Percentiles rank a stretch among this genome's conserved stretches.
Evolutionary conservation across 306 rosid species (phyloP).

Genomic region (Vicia sativa): DNA sequence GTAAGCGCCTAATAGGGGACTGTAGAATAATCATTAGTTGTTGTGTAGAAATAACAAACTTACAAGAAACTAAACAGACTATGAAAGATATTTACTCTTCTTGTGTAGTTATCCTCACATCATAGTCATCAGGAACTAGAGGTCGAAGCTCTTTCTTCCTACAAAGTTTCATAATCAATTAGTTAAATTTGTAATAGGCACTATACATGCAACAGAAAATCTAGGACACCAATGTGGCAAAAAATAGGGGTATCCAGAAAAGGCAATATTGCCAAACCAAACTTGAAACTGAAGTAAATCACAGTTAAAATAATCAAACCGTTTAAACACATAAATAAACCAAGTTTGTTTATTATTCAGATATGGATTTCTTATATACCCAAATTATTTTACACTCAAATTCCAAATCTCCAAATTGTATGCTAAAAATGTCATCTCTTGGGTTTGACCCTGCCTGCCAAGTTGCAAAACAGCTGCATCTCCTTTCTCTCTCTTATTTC

Average conservation of each 20-base stretch:
- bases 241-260: neutral
- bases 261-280: conserved; percentile 2
- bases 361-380: conserved; percentile 1
- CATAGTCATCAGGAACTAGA: conserved; percentile 82
- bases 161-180: conserved; percentile 30
- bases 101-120: conserved; percentile 80
- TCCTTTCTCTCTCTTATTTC: neutral
- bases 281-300: conserved; percentile 7
- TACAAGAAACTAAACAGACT: conserved; percentile 6
- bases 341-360: neutral
- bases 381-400: neutral
- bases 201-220: neutral
- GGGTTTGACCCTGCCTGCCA: neutral
- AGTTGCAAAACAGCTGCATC: neutral
- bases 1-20: conserved; percentile 87
- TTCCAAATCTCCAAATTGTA: neutral
- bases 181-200: conserved; percentile 8
- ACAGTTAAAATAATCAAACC: conserved; percentile 10
- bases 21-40: conserved; percentile 42
- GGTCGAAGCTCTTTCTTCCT: conserved; percentile 97
- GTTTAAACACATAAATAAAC: neutral
- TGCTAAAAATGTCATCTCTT: neutral
- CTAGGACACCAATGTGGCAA: conserved; percentile 8
- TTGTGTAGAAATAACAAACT: conserved; percentile 12
- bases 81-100: conserved; percentile 66